Evolutionary conservation across 2,329 filamentous ascomycete genomes (phyloP).

Genomic region (Nothophaeocryptopus gaeumannii): DNA sequence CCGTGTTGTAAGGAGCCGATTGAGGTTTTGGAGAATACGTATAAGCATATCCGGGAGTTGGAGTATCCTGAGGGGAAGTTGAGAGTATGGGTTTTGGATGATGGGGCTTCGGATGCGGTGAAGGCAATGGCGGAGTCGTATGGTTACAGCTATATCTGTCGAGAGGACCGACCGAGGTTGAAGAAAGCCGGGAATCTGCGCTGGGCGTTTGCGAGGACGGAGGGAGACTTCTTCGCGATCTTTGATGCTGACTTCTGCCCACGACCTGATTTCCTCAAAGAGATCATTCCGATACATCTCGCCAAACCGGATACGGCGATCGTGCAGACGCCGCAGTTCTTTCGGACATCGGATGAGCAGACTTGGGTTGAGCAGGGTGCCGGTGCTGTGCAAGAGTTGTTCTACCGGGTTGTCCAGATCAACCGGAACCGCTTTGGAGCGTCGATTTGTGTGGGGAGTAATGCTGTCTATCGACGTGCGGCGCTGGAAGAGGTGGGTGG

Average conservation of each 20-base stretch:
- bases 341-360: slow-evolving; percentile 40
- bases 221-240: slow-evolving; percentile 43
- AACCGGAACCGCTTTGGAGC: slow-evolving; percentile 44
- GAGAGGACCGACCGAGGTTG: slow-evolving; percentile 42
- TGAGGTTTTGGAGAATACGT: slow-evolving; percentile 41
- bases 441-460: slow-evolving; percentile 44
- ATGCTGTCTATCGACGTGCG: slow-evolving; percentile 42
- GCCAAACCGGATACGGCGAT: slow-evolving; percentile 41
- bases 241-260: slow-evolving; percentile 47
- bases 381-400: slow-evolving; percentile 43
- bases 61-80: slow-evolving; percentile 40
- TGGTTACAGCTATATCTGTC: slow-evolving; percentile 43
- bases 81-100: slow-evolving; percentile 43
- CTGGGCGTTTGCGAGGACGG: slow-evolving; percentile 41
- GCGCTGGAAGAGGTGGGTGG: slow-evolving; percentile 43
- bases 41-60: slow-evolving; percentile 36
- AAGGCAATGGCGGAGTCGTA: slow-evolving; percentile 34
- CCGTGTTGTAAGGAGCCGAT: slow-evolving; percentile 45
- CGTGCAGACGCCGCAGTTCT: slow-evolving; percentile 45
- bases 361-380: slow-evolving; percentile 48
- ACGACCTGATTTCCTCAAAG: slow-evolving; percentile 41
- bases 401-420: slow-evolving; percentile 45
- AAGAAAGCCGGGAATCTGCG: slow-evolving; percentile 46
- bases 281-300: slow-evolving; percentile 42
- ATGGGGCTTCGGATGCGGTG: slow-evolving; percentile 37